phyloP scores from a whole-genome alignment of 106 monocot species.

The Acorus calamus region DNA sequence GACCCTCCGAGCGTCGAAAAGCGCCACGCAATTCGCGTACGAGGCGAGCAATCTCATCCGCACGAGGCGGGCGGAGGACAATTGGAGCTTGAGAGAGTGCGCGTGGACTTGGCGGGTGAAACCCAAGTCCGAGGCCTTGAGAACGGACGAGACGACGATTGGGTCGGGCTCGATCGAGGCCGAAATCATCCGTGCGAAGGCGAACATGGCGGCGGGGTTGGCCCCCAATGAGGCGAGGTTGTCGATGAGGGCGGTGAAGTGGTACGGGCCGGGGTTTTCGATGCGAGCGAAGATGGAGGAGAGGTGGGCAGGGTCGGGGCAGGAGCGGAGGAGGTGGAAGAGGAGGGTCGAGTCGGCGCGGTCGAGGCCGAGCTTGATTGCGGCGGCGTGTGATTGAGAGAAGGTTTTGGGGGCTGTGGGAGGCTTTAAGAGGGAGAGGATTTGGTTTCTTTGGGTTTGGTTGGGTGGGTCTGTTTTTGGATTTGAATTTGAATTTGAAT shows the following conservation, averaged over 20 bases:
- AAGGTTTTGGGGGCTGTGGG: slow-evolving; percentile 18
- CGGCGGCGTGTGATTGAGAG: slow-evolving; percentile 26
- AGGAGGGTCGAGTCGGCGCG: slow-evolving; percentile 17
- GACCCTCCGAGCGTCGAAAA: slow-evolving; percentile 25
- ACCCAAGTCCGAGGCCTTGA: slow-evolving; percentile 28
- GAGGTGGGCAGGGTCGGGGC: slow-evolving; percentile 24
- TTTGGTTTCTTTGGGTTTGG: slow-evolving; percentile 4
- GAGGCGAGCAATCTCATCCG: slow-evolving; percentile 31
- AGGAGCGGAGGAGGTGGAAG: slow-evolving; percentile 34
- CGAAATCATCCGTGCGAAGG: slow-evolving; percentile 23
- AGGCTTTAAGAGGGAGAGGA: slow-evolving; percentile 19
- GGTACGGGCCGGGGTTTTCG: slow-evolving; percentile 29
- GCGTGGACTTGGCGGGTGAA: slow-evolving; percentile 34
- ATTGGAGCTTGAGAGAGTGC: slow-evolving; percentile 25
- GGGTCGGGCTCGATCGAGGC: slow-evolving; percentile 22
- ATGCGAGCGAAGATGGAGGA: slow-evolving; percentile 24
- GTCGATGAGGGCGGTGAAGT: slow-evolving; percentile 39
- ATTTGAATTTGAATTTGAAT: slow-evolving; percentile 19
- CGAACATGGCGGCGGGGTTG: slow-evolving; percentile 10
- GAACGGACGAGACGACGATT: slow-evolving; percentile 25
- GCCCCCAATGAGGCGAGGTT: slow-evolving; percentile 2
- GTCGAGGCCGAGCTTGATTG: slow-evolving; percentile 25
- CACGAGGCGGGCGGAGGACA: slow-evolving; percentile 15
- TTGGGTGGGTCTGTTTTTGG: not conserved
- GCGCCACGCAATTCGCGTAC: slow-evolving; percentile 23